Base-by-base conservation (phyloP, 306 rosid species). In the Lathyrus aphaca region DNA sequence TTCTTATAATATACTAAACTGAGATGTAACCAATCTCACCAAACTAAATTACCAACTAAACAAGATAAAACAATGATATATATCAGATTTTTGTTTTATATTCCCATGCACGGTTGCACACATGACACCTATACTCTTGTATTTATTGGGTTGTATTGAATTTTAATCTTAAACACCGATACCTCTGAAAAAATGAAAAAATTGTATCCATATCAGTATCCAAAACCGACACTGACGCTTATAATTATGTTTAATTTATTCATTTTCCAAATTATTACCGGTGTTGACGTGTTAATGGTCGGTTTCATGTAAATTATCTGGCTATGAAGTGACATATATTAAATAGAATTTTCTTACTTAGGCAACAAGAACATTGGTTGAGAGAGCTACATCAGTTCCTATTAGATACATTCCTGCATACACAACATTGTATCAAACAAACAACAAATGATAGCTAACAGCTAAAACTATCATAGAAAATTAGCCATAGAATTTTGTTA, bases 351-450 rank as follows among this genome's bases (percentile, higher is more conserved):
- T 0, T 44, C 14, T 83, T 74, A 74, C 82, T 78, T 84, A 57
- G 68, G 43, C 48, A 79, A 49, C 67, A 81, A 84, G 85, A 40
- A 63, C 73, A 75, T 68, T 75, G 65, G 82, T 79, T 81, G 88
- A 79, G 74, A 27, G 66, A 27, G 69, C 9, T 61, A 76, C 88
- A 78, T 78, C 42, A 55, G 40, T 75, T 66, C 68, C 62, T 66
- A 59, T 61, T 68, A 46, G 38, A 74, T 79, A 58, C 38, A 71
- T 61, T 38, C 43, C 60, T 54, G 39, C 39, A 78, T n/a, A 66
- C 61, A 79, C 61, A 19, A 42, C 56, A 63, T 11, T 46, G 35
- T 71, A 13, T 77, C 63, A 77, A 74, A 65, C 44, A 27, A 74
- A 72, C 48, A 19, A 51, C 39, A 39, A 23, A 64, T 15, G 25